Evolutionary conservation across 1,284 basidiomycete species (phyloP).

Genomic region (Hemileia vastatrix): DNA sequence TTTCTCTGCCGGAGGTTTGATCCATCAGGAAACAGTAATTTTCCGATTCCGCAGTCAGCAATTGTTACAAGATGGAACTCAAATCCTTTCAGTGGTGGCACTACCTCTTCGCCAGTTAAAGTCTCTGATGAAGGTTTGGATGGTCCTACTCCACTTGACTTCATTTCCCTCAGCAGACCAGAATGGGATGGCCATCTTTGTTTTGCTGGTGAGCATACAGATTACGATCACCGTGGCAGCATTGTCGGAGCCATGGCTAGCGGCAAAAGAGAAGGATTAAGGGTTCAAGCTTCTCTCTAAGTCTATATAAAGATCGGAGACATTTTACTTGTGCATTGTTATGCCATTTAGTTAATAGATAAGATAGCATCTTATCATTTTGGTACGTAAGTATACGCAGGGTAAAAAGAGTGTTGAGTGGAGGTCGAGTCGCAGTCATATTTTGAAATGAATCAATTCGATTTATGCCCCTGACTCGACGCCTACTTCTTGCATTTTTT

Average conservation of each 20-base stretch:
- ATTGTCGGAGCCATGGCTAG: constrained; percentile 48
- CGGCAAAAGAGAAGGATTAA: constrained; percentile 46
- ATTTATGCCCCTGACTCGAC: too few species aligned
- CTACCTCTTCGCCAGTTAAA: constrained; percentile 49
- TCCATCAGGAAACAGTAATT: neutral
- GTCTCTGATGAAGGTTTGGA: constrained; percentile 30
- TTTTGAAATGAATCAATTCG: too few species aligned
- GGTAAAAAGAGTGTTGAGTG: too few species aligned
- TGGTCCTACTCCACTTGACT: constrained; percentile 48
- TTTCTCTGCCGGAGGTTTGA: constrained; percentile 23
- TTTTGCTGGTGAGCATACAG: constrained; percentile 52
- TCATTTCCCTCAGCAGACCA: constrained; percentile 47
- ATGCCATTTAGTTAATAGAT: too few species aligned
- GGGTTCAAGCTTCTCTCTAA: too few species aligned
- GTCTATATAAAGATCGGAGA: too few species aligned
- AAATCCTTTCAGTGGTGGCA: constrained; percentile 49
- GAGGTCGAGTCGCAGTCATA: too few species aligned
- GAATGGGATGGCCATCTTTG: constrained; percentile 48
- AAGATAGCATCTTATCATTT: too few species aligned
- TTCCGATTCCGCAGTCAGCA: neutral
- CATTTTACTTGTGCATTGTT: too few species aligned
- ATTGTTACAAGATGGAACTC: constrained; percentile 47
- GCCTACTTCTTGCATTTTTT: too few species aligned
- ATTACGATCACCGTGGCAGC: constrained; percentile 48
- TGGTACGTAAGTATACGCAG: too few species aligned